A percentile compares a stretch with the other conserved stretches of the same genome.
Evolutionary conservation across 2,329 filamentous ascomycete species (phyloP).

Genomic region (Ceratocystis papillata): DNA sequence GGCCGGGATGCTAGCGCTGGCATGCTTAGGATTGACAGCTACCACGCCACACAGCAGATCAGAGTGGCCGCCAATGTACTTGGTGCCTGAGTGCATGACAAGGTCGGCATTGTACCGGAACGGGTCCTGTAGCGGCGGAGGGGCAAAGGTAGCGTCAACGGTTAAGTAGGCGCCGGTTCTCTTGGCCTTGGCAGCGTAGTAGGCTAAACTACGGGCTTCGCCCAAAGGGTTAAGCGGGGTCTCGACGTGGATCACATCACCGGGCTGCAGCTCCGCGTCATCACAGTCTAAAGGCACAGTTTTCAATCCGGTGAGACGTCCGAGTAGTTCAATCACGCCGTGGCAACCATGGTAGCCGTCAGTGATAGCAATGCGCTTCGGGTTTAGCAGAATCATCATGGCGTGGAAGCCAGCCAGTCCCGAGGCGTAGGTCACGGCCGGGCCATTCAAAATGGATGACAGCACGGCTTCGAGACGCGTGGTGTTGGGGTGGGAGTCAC

Average conservation of each 20-base stretch:
- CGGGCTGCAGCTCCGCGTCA: slow-evolving; percentile 53
- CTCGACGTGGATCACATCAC: slow-evolving; percentile 84
- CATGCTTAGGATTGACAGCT: slow-evolving; percentile 45
- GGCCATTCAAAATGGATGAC: slow-evolving; percentile 57
- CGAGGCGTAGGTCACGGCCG: slow-evolving; percentile 65
- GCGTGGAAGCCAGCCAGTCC: slow-evolving; percentile 85
- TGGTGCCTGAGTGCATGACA: slow-evolving; percentile 87
- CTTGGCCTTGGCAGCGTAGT: slow-evolving; percentile 63
- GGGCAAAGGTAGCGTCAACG: slow-evolving; percentile 87
- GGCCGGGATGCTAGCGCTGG: slow-evolving; percentile 30
- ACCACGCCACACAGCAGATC: slow-evolving; percentile 87
- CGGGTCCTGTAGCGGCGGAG: slow-evolving; percentile 78
- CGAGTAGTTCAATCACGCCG: slow-evolving; percentile 63
- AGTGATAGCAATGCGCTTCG: slow-evolving; percentile 69
- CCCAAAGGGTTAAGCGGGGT: slow-evolving; percentile 89
- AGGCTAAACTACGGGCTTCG: slow-evolving; percentile 60
- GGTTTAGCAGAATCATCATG: slow-evolving; percentile 71
- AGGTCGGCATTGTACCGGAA: slow-evolving; percentile 72
- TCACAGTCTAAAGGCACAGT: slow-evolving; percentile 61
- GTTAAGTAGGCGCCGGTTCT: slow-evolving; percentile 61
- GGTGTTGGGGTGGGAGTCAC: slow-evolving; percentile 64
- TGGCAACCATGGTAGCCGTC: slow-evolving; percentile 91
- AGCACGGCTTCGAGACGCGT: slow-evolving; percentile 79
- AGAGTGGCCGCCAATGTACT: slow-evolving; percentile 92
- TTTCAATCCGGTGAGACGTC: slow-evolving; percentile 63